Evolutionary conservation across 139 green algal genomes (phyloP).

Genomic region (Picochlorum sp.): DNA sequence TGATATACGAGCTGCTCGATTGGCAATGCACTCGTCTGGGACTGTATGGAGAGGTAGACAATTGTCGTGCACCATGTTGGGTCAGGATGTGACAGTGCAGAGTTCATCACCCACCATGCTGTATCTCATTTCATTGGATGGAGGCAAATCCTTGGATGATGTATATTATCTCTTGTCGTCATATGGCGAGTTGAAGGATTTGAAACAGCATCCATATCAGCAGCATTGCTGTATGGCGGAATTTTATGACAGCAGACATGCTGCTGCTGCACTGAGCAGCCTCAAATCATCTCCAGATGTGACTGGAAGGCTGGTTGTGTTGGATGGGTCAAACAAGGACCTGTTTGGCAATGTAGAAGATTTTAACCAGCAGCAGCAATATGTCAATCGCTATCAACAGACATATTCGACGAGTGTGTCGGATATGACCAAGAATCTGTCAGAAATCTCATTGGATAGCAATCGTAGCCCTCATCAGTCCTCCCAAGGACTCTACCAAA

Average conservation of each 20-base stretch:
- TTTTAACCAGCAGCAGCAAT: neutral
- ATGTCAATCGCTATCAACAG: neutral
- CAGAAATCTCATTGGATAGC: conserved; percentile 19
- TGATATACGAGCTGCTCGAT: conserved; percentile 69
- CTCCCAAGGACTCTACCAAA: no score
- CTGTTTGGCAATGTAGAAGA: neutral
- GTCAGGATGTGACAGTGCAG: neutral
- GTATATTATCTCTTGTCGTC: conserved; percentile 63
- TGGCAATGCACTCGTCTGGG: conserved; percentile 59
- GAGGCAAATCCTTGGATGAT: conserved; percentile 54
- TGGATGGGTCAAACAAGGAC: conserved; percentile 6
- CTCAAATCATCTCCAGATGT: conserved; percentile 11
- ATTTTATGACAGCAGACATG: conserved; percentile 71
- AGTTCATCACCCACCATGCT: conserved; percentile 44
- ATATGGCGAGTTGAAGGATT: conserved; percentile 75
- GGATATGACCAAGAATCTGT: conserved; percentile 14
- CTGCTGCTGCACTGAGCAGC: conserved; percentile 18
- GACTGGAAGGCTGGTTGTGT: conserved; percentile 10
- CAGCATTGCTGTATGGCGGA: conserved; percentile 57
- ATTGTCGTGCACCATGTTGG: conserved; percentile 22
- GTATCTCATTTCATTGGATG: conserved; percentile 73
- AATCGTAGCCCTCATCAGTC: neutral
- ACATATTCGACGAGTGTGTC: neutral
- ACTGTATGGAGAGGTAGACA: conserved; percentile 31
- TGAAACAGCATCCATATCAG: conserved; percentile 13